Conservation (phyloP, 108 stramenopile genomes). For the Pseudonitzschia multiseries region DNA sequence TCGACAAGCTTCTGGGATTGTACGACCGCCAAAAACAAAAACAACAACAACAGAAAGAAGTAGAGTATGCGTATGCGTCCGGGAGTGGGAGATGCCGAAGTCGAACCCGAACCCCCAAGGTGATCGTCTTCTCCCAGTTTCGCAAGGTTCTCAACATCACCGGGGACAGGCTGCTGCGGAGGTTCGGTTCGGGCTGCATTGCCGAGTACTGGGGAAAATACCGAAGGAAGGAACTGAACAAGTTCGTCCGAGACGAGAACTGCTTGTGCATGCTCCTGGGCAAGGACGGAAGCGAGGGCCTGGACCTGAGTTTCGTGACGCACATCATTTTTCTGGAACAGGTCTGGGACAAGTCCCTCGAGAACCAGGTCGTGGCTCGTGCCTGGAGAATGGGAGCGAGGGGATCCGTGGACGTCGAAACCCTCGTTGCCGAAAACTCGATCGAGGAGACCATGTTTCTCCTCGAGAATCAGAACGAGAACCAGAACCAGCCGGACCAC, state of each 20-base stretch:
- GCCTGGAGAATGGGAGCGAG: conserved; percentile 94
- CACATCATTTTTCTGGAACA: conserved; percentile 90
- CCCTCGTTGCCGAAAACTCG: conserved; percentile 76
- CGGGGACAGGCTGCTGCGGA: conserved; percentile 60
- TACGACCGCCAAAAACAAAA: conserved; percentile 11
- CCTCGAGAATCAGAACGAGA: conserved; percentile 13
- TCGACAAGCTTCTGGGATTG: conserved; percentile 46
- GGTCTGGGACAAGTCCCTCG: conserved; percentile 74
- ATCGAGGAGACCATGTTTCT: conserved; percentile 79
- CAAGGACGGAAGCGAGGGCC: conserved; percentile 90
- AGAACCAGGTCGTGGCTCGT: conserved; percentile 85
- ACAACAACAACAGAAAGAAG: neutral
- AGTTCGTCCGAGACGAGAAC: conserved; percentile 51
- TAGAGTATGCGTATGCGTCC: too few relatives aligned
- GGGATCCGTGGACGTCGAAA: conserved; percentile 82
- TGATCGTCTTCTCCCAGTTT: conserved; percentile 85
- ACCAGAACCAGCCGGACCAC: neutral
- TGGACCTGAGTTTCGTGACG: conserved; percentile 93
- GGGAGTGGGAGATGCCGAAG: too few relatives aligned
- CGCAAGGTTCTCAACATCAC: conserved; percentile 63
- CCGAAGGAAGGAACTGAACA: conserved; percentile 57
- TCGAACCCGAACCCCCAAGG: conserved; percentile 57
- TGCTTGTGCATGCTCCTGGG: conserved; percentile 86
- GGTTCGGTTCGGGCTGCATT: conserved; percentile 70
- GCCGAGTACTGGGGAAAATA: conserved; percentile 75